Percentiles rank a stretch among this genome's conserved stretches.
Conservation (phyloP, 2,329 filamentous ascomycete species). For the Phialemoniopsis sp. region DNA sequence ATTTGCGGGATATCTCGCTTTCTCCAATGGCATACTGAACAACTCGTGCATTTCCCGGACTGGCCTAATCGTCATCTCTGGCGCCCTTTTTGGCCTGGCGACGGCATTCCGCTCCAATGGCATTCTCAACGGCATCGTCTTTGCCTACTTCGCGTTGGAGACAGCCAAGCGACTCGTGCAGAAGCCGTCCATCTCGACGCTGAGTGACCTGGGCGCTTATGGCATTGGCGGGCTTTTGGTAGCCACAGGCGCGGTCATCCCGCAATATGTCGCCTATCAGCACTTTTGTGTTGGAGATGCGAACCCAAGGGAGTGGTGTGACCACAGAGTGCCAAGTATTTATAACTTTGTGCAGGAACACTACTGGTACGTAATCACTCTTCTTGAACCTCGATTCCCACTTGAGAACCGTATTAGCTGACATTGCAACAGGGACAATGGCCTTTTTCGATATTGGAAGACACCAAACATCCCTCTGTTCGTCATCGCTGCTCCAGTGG, state of each 20-base stretch:
- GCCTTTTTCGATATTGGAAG: constrained; percentile 89
- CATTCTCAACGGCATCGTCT: constrained; percentile 73
- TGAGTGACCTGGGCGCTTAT: constrained; percentile 53
- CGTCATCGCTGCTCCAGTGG: constrained; percentile 73
- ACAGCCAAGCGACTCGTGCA: constrained; percentile 33
- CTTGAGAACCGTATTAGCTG: no score
- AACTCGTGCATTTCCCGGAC: no score
- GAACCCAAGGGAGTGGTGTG: constrained; percentile 68
- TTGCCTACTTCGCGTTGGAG: constrained; percentile 51
- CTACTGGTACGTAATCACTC: no score
- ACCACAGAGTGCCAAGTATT: constrained; percentile 70
- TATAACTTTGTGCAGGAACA: constrained; percentile 84
- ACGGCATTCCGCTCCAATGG: constrained; percentile 81
- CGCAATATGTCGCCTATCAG: constrained; percentile 72
- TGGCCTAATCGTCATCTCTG: constrained; percentile 30
- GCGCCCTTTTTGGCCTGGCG: constrained; percentile 66
- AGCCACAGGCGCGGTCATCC: constrained; percentile 61
- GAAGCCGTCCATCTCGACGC: constrained; percentile 24
- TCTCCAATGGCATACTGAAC: constrained; percentile 23
- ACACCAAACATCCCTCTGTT: constrained; percentile 83
- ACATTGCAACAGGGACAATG: constrained; percentile 64
- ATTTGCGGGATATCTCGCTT: constrained; percentile 68
- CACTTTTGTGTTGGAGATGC: constrained; percentile 54
- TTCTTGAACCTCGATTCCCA: no score
- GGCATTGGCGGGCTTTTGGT: constrained; percentile 65